Base-by-base conservation (phyloP, 2,329 filamentous ascomycete genomes). In the Cladosporium sp. region DNA sequence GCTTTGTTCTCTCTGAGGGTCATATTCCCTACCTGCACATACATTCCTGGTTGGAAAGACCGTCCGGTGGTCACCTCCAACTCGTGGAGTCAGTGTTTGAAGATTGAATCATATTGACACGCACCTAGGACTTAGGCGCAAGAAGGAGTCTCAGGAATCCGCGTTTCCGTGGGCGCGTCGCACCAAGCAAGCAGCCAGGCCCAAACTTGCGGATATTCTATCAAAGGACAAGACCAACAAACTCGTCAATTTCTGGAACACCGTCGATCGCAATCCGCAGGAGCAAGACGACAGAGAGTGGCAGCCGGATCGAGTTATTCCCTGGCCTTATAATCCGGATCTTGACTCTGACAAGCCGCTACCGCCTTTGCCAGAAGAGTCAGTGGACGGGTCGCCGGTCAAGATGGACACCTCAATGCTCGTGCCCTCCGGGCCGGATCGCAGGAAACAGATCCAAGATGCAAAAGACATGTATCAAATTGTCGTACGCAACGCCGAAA, bases 391-490 rank as follows among this genome's bases (percentile, higher is more conserved):
- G 17, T n/a, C 19, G 4, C 4, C 18, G 7, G 8, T 6, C 7
- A 37, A 11, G 8, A 51, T 51, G 49, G 49, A 51, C 18, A 47
- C 41, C 8, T 51, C 49, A 13, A 43, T 34, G 41, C 49, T 51
- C 20, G 34, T 47, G 19, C 49, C 49, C 27, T 36, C 41, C 24
- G 49, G 42, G 29, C 58, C 56, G 58, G 79, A 75, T 53, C 81
- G 79, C 63, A 73, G 76, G 57, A 81, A 82, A 63, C 82, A 83
- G 45, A 70, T 84, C 27, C 79, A 87, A 64, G 85, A 88, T 76
- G 85, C 85, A 27, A 78, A 78, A 58, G 82, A 85, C 58, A 86
- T 87, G 83, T 82, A 86, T 66, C 73, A 75, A 41, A 69, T 78
- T 2, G 82, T 88, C 22, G 71, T 79, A 42, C 83, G 86, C 56